Evolutionary conservation across 2,329 filamentous ascomycete genomes (phyloP), one percentile per base, ranked within the genome.

Genomic region (Pleomassaria siparia): DNA sequence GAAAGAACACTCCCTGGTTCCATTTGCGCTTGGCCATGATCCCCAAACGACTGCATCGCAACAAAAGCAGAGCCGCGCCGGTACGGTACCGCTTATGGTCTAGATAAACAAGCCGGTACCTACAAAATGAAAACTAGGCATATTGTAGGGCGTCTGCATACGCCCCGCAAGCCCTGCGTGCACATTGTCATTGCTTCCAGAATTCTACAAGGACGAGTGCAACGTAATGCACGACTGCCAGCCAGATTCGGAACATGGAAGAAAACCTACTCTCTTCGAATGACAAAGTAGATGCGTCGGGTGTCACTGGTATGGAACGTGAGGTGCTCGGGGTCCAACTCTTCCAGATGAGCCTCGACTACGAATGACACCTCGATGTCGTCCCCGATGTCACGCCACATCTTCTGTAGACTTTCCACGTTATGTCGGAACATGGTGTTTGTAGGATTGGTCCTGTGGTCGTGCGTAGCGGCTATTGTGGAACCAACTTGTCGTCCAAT

Each of bases 401-500:
- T 54, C 43, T 60, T 51, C 33, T 58, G 56, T 47, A 72, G 69
- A 9, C 60, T 70, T 37, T 62, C 56, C 0, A 58, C 51, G 32
- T 70, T 66, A 29, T 76, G 73, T 33, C 48, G 60, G 50, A 52
- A 69, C 53, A 63, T 62, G 13, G 29, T 57, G 12, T 48, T 52
- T 11, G 49, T 50, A 21, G 52, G 49, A 43, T 47, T 52, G 2
- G 44, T 53, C 20, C 22, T 40, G 40, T 55, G 55, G 10, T 21
- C 35, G 16, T 53, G 46, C 32, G 64, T 56, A 6, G 40, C 56
- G 3, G 63, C 51, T 11, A 55, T 52, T 3, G 54, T 37, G 8
- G 60, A 45, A 25, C 79, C 78, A 24, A 80, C 70, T 25, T 83
- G 79, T 11, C 76, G 72, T 25, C 80, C 80, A 43, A 80, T 75